Evolutionary conservation across 2,329 filamentous ascomycete species (phyloP).

Genomic region (Seiridium unicorne): DNA sequence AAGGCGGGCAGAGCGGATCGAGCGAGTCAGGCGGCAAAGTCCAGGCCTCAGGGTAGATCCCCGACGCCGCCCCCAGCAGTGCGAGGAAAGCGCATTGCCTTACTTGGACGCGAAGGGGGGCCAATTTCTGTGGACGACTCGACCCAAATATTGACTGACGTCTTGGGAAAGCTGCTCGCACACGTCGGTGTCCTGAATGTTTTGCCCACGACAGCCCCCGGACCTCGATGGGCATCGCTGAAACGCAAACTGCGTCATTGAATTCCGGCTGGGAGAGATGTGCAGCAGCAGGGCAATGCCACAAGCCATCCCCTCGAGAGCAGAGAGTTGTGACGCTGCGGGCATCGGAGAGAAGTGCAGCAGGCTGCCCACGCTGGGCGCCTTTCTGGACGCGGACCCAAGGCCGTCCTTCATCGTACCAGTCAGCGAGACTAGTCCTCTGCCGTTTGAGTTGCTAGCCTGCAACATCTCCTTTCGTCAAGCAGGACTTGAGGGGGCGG

Average conservation of each 20-base stretch:
- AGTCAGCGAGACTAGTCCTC: not conserved
- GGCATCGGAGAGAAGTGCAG: not conserved
- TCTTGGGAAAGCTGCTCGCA: no score
- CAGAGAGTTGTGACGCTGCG: not conserved
- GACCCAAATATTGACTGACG: no score
- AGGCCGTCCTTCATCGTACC: constrained; percentile 10
- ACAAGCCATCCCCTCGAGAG: not conserved
- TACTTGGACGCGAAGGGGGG: no score
- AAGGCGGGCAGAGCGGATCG: no score
- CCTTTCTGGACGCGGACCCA: constrained; percentile 9
- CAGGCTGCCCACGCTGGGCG: not conserved
- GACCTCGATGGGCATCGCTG: not conserved
- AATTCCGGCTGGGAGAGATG: not conserved
- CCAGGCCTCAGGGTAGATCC: no score
- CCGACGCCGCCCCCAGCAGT: no score
- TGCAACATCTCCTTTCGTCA: constrained; percentile 2
- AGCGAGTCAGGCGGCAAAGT: no score
- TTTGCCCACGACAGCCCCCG: not conserved
- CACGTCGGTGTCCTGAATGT: not conserved
- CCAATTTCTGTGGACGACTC: no score
- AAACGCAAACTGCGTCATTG: not conserved
- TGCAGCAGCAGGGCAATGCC: not conserved
- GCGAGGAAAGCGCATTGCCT: no score
- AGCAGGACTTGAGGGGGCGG: not conserved
- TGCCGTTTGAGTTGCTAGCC: constrained; percentile 1